Evolutionary conservation across 768 basidiomycete species (phyloP).

Genomic region (Hypsizygus marmoreus): DNA sequence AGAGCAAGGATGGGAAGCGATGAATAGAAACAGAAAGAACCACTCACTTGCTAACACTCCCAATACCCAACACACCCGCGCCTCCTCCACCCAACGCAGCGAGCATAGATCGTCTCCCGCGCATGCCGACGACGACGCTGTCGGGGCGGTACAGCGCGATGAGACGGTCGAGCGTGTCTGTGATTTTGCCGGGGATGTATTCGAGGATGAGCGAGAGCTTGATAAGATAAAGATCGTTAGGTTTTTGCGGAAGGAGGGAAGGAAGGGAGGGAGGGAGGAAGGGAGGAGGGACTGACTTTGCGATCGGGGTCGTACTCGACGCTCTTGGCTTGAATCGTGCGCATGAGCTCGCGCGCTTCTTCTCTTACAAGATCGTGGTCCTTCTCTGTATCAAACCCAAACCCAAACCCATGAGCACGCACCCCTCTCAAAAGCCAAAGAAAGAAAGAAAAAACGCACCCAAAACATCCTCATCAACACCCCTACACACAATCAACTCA

Average conservation of each 20-base stretch:
- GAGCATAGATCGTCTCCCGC: slow-evolving; percentile 58
- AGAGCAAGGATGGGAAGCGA: neutral
- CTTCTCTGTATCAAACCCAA: slow-evolving; percentile 65
- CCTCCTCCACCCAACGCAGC: slow-evolving; percentile 35
- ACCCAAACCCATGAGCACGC: slow-evolving; percentile 4
- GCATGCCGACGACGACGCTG: slow-evolving; percentile 89
- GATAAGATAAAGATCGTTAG: neutral
- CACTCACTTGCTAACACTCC: slow-evolving; percentile 51
- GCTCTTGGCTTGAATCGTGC: slow-evolving; percentile 76
- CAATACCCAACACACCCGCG: slow-evolving; percentile 40
- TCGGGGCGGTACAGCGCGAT: slow-evolving; percentile 92
- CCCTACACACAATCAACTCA: slow-evolving; percentile 89
- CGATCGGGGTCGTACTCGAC: slow-evolving; percentile 76
- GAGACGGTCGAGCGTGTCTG: slow-evolving; percentile 87
- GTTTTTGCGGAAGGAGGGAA: neutral
- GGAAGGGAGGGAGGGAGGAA: neutral
- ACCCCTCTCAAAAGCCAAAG: neutral
- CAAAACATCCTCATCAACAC: slow-evolving; percentile 84
- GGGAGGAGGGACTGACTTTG: slow-evolving; percentile 49
- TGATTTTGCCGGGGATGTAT: slow-evolving; percentile 89
- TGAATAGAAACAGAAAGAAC: neutral
- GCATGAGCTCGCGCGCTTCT: slow-evolving; percentile 84
- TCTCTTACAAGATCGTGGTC: slow-evolving; percentile 79
- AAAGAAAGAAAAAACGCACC: slow-evolving; percentile 44
- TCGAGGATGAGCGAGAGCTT: slow-evolving; percentile 91